Base-by-base conservation (phyloP, 257 asterid species). In the Solanum sitiens region DNA sequence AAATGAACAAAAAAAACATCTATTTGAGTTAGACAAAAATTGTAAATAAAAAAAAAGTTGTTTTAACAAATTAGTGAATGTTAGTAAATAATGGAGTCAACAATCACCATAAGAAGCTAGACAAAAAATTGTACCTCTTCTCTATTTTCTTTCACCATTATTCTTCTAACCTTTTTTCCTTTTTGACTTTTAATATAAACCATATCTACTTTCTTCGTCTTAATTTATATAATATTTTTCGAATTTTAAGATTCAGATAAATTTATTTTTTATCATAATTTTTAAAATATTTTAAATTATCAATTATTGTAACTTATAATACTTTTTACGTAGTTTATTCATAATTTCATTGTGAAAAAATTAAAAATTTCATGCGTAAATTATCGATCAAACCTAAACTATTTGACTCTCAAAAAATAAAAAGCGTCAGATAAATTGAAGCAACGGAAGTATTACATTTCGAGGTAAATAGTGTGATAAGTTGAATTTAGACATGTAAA, bases 21-120 rank as follows among this genome's bases (percentile, higher is more conserved):
- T 8, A 11, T 74, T 73, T 21, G n/a, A 39, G 83, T 74, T 74
- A 39, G 83, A 39, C 83, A 74, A 21, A 35, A 20, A 21, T 3
- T 74, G 50, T 39, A 11, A 39, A 74, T 21, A 3, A 39, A 39
- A 74, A 35, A 37, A 74, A 39, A 74, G 85, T 27, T 79, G 25
- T 27, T 79, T 1, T 4, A 15, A 44, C 85, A 79, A 79, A 79
- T 45, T 79, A 79, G 85, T 79, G 85, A 79, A 79, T 45, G 42
- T 37, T 79, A 27, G 16, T 82, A 32, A 50, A 47, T 47, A 82
- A 50, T 82, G 27, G 45, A 40, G 30, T 50, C 70, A 80, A 80
- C 85, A 47, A 80, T 80, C 85, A 80, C 40, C 63, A 30, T 27
- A 47, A 47, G 67, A 80, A 80, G 68, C 68, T 80, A 80, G 16